Evolutionary conservation across 345 rosid species (phyloP), one percentile per base, ranked within the genome.

Genomic region (Kandelia obovata): DNA sequence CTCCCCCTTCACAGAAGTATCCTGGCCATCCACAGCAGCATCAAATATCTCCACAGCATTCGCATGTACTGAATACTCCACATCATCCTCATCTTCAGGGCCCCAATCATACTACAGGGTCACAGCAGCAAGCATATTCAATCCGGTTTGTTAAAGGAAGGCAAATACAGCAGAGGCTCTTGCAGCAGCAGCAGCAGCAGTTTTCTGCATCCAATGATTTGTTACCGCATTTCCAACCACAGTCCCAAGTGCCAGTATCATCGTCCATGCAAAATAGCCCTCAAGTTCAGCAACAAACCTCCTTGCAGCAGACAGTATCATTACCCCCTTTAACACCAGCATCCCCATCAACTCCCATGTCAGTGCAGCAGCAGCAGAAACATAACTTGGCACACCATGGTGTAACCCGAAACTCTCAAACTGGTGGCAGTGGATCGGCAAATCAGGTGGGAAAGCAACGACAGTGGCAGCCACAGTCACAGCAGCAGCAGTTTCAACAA

Each of bases 361-460:
- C 92, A 25, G 76, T 78, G 78, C 91, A 72, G 49, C 49, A 43
- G 34, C 73, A 83, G 71, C 92, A 82, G 76, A 88, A 90, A 78
- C 83, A 81, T 73, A 87, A 81, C 70, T 57, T 90, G 80, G 77
- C 89, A 10, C 83, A 84, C 76, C 91, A 88, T 57, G 88, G 85
- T 62, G 66, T 81, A 27, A 68, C 74, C 75, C 81, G 87, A 74
- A 96, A 77, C 78, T 68, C 91, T 55, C 94, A 81, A 73, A 71
- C 84, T 75, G 82, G 75, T 72, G 75, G 80, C 64, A 73, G 84
- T 76, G 91, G 92, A 63, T 71, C 79, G 72, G 81, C 77, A 79
- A 92, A 84, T 83, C 98, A 84, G 80, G 79, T 79, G 61, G 94
- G 86, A 68, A 96, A 90, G 87, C 99, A 88, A 75, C 86, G 95